Evolutionary conservation across 179 eudicot species (phyloP).

Genomic region (Beta macrorhiza): DNA sequence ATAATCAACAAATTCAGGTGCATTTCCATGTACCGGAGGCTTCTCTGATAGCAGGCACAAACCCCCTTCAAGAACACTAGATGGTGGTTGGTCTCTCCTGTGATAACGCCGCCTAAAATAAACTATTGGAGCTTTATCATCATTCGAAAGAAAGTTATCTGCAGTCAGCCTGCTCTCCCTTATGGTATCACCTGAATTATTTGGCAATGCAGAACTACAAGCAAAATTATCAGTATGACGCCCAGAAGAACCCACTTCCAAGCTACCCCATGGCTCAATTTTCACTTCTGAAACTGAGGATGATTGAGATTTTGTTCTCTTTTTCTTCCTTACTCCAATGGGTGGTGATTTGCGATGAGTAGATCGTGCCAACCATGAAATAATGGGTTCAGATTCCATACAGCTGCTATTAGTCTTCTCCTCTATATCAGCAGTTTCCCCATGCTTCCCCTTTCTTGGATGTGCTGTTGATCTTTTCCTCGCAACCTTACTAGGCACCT

Average conservation of each 20-base stretch:
- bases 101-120: constrained; percentile 71
- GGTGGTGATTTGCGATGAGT: constrained; percentile 52
- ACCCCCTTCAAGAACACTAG: constrained; percentile 13
- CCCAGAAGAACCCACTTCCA: constrained; percentile 13
- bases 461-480: constrained; percentile 30
- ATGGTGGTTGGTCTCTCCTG: constrained; percentile 35
- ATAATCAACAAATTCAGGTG: constrained; percentile 27
- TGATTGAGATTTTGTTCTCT: constrained; percentile 32
- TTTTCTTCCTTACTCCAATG: constrained; percentile 45
- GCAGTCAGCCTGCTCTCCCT: constrained; percentile 23
- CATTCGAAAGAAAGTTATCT: constrained; percentile 30
- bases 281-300: constrained; percentile 10
- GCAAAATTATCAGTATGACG: constrained; percentile 5
- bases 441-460: constrained; percentile 24
- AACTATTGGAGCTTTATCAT: constrained; percentile 43
- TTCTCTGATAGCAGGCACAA: constrained; percentile 21
- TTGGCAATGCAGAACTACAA: constrained; percentile 10
- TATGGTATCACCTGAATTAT: constrained; percentile 19
- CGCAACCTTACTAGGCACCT: constrained; percentile 54
- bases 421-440: constrained; percentile 25
- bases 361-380: constrained; percentile 76
- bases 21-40: constrained; percentile 25
- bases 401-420: constrained; percentile 33
- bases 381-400: constrained; percentile 84
- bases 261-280: background rate